Conservation (phyloP, 148 eudicot genomes). For the Oxyria digyna region DNA sequence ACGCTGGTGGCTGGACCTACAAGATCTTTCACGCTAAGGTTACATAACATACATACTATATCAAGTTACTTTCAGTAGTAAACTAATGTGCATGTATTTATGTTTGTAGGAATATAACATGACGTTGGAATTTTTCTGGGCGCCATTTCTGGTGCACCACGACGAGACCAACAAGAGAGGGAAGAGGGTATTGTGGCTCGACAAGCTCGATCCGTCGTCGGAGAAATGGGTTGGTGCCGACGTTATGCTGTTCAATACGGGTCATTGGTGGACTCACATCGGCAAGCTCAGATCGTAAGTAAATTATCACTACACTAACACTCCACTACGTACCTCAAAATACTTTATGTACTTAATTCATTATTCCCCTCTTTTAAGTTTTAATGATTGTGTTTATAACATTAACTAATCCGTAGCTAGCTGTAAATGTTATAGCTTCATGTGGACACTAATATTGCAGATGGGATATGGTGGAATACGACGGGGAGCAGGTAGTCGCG, state of each 20-base stretch:
- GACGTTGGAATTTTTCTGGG: constrained; percentile 46
- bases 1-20: neutral
- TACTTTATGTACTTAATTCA: too few species aligned
- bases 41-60: too few species aligned
- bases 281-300: constrained; percentile 33
- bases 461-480: constrained; percentile 33
- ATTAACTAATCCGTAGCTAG: too few species aligned
- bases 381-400: too few species aligned
- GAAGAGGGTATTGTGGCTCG: constrained; percentile 26
- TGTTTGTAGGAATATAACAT: constrained; percentile 35
- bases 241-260: constrained; percentile 47
- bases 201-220: constrained; percentile 16
- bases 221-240: constrained; percentile 43
- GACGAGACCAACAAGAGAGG: constrained; percentile 23
- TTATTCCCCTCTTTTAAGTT: too few species aligned
- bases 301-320: too few species aligned
- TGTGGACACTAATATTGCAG: too few species aligned
- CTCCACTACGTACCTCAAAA: too few species aligned
- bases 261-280: constrained; percentile 50
- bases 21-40: constrained; percentile 2
- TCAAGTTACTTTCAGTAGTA: too few species aligned
- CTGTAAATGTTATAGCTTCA: too few species aligned
- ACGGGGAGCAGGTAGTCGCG: constrained; percentile 14
- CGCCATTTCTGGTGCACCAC: constrained; percentile 33
- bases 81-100: neutral